Evolutionary conservation across 23 red algal species (phyloP).

Genomic region (Agarophyton chilense): DNA sequence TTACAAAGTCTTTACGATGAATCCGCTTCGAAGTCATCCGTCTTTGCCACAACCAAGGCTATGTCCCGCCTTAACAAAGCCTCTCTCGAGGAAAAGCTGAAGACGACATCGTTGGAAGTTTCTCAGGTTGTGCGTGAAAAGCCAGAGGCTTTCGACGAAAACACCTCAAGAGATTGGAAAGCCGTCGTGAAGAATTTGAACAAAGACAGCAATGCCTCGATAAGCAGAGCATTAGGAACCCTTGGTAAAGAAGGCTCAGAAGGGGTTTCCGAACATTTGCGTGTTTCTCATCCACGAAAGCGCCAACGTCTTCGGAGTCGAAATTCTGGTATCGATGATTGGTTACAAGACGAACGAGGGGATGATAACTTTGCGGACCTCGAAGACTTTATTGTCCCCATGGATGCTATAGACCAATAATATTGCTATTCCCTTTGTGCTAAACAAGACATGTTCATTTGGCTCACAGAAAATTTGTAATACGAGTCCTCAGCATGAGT

Average conservation of each 20-base stretch:
- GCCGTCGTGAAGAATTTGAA: background rate
- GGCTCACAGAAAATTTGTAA: background rate
- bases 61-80: slow-evolving; percentile 16
- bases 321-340: slow-evolving; percentile 70
- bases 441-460: background rate
- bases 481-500: background rate
- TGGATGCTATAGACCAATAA: slow-evolving; percentile 45
- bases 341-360: slow-evolving; percentile 70
- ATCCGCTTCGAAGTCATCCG: slow-evolving; percentile 1
- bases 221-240: background rate
- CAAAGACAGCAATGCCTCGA: background rate
- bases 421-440: no score
- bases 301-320: slow-evolving; percentile 58
- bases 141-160: background rate
- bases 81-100: slow-evolving; percentile 13
- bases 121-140: slow-evolving; percentile 26
- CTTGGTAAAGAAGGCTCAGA: background rate
- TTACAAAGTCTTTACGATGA: slow-evolving; percentile 15
- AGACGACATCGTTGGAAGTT: slow-evolving; percentile 10
- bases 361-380: slow-evolving; percentile 80
- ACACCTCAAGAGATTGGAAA: background rate
- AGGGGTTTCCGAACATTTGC: slow-evolving; percentile 4
- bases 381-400: slow-evolving; percentile 81
- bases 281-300: slow-evolving; percentile 28
- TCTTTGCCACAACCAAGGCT: slow-evolving; percentile 2